phyloP scores from a whole-genome alignment of 2,329 filamentous ascomycete genomes.

The Trichoderma atrobrunneum region DNA sequence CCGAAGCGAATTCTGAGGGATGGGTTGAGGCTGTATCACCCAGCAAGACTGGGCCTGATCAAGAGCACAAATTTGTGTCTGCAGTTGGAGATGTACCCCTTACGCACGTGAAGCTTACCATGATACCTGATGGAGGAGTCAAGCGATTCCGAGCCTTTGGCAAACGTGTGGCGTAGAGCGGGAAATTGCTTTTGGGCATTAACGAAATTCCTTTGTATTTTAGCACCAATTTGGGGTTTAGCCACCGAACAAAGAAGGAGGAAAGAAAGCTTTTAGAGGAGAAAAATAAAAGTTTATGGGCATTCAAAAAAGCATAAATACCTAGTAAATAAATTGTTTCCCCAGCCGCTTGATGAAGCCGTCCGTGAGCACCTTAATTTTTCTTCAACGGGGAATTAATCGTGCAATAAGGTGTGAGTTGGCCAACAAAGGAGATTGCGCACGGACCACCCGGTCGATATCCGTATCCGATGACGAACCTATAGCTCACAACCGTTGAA shows the following conservation, averaged over 20 bases:
- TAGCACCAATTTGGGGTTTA: not conserved
- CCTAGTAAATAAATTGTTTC: not conserved
- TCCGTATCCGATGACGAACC: slow-evolving; percentile 18
- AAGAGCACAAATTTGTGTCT: slow-evolving; percentile 65
- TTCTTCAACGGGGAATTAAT: not conserved
- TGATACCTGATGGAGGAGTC: slow-evolving; percentile 90
- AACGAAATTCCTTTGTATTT: not conserved
- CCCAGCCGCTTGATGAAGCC: not conserved
- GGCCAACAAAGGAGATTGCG: not conserved
- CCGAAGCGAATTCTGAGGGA: slow-evolving; percentile 52
- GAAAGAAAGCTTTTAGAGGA: not conserved
- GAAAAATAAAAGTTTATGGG: not conserved
- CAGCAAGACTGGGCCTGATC: slow-evolving; percentile 68
- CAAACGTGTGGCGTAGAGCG: slow-evolving; percentile 28
- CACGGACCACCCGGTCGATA: slow-evolving; percentile 17
- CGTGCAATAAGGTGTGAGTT: not conserved
- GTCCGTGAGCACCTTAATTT: not conserved
- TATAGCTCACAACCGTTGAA: slow-evolving; percentile 11
- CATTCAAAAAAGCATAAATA: not conserved
- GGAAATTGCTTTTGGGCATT: not conserved
- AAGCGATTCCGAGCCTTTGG: slow-evolving; percentile 68
- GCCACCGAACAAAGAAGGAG: not conserved
- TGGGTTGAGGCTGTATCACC: slow-evolving; percentile 67
- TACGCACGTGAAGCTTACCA: slow-evolving; percentile 84
- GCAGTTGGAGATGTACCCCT: slow-evolving; percentile 58